A percentile compares a stretch with the other conserved stretches of the same genome.
phyloP scores from a whole-genome alignment of 805 yeast species.

The Yarrowia keelungensis region DNA sequence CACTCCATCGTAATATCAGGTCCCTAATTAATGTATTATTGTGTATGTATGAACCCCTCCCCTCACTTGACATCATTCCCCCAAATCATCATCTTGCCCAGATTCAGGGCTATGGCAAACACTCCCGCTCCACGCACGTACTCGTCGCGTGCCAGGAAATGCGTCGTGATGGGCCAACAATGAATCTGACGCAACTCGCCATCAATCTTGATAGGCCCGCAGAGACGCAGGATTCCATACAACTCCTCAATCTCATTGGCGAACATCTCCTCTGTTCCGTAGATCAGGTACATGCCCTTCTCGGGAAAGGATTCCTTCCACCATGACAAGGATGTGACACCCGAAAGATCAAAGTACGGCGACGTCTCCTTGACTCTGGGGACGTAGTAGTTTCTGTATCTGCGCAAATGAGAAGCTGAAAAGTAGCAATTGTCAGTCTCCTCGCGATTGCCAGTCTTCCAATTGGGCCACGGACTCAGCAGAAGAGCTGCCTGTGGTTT shows the following conservation, averaged over 20 bases:
- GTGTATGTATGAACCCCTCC: not conserved
- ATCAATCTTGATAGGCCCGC: conserved; percentile 50
- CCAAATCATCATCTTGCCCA: conserved; percentile 33
- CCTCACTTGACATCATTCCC: conserved; percentile 6
- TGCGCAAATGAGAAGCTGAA: conserved; percentile 1
- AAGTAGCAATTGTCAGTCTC: conserved; percentile 11
- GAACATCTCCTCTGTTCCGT: conserved; percentile 56
- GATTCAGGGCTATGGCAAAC: conserved; percentile 29
- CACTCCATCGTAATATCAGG: not conserved
- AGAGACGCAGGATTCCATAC: conserved; percentile 44
- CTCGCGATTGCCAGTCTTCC: conserved; percentile 13
- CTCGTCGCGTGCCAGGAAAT: conserved; percentile 28
- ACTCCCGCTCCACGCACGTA: conserved; percentile 18
- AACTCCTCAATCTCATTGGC: conserved; percentile 53
- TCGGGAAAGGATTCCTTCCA: conserved; percentile 56
- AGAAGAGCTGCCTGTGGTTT: conserved; percentile 51
- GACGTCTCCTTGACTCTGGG: conserved; percentile 18
- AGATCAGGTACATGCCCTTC: conserved; percentile 53
- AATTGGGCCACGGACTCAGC: conserved; percentile 49
- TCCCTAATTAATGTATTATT: conserved; percentile 7
- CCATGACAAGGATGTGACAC: conserved; percentile 42
- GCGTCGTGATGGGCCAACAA: conserved; percentile 56
- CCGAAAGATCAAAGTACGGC: conserved; percentile 39
- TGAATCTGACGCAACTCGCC: conserved; percentile 53
- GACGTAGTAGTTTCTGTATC: conserved; percentile 17